phyloP scores from a whole-genome alignment of 345 rosid species.

The Pistacia vera region DNA sequence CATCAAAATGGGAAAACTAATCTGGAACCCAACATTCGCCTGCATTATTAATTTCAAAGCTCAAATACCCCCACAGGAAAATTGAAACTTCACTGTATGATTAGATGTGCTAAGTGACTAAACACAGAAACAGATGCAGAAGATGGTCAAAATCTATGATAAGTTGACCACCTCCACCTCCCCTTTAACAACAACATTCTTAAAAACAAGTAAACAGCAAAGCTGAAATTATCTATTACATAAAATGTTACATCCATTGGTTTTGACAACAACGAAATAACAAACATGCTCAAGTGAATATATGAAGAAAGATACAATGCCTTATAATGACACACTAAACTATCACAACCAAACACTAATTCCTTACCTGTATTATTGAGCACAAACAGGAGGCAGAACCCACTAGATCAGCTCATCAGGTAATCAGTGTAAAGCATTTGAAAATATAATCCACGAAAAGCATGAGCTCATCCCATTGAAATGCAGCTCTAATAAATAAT shows the following conservation, averaged over 20 bases:
- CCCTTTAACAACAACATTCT: background rate
- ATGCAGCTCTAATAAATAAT: conserved; percentile 3
- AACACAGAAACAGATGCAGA: background rate
- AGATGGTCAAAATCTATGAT: background rate
- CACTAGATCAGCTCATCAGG: conserved; percentile 9
- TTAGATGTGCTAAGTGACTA: background rate
- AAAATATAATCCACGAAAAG: conserved; percentile 5
- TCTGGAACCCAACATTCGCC: background rate
- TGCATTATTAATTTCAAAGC: background rate
- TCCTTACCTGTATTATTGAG: conserved; percentile 13
- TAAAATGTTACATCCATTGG: conserved; percentile 13
- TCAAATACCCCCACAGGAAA: background rate
- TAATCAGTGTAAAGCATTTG: conserved; percentile 4
- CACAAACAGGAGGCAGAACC: conserved; percentile 11
- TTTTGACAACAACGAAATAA: background rate
- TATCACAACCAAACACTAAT: conserved; percentile 18
- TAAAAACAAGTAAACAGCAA: background rate
- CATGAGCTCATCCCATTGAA: conserved; percentile 5
- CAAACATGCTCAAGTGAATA: background rate
- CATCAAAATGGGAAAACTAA: too few species aligned
- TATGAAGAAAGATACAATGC: background rate
- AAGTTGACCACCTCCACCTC: background rate
- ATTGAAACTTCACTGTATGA: background rate
- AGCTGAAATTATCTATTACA: conserved; percentile 4
- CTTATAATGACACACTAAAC: background rate